These are phyloP conservation scores for Hanseniaspora lachancei DNA, from an alignment of 805 yeast genomes.

Conservation along the genomic window DNA sequence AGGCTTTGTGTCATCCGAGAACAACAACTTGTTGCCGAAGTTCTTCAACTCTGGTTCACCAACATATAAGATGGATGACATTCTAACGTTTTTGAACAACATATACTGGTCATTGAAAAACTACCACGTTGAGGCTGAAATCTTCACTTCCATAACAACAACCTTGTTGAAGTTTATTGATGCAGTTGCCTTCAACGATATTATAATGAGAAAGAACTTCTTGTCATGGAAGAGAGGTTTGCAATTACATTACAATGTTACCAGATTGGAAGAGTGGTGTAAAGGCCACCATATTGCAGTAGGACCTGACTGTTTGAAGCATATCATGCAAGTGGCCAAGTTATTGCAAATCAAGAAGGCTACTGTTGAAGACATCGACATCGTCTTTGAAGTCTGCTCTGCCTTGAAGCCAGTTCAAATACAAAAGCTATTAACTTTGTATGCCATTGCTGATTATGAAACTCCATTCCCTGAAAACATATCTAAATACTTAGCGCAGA, in stretches of 20 bases:
- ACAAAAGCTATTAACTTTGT: constrained; percentile 79
- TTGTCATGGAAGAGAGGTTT: constrained; percentile 95
- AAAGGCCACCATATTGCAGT: constrained; percentile 83
- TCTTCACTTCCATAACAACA: constrained; percentile 67
- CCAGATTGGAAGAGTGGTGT: constrained; percentile 97
- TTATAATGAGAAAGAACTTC: constrained; percentile 87
- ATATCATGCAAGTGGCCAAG: constrained; percentile 84
- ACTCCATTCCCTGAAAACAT: constrained; percentile 77
- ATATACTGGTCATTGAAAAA: constrained; percentile 89
- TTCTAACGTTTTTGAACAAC: constrained; percentile 74
- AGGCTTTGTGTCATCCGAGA: constrained; percentile 83
- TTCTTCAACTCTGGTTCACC: constrained; percentile 53
- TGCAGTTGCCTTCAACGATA: constrained; percentile 86
- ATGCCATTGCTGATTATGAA: constrained; percentile 87
- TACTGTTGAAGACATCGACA: constrained; percentile 76
- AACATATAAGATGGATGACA: constrained; percentile 86
- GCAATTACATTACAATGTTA: constrained; percentile 90
- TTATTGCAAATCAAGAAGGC: constrained; percentile 82
- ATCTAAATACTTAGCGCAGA: constrained; percentile 65
- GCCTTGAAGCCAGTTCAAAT: constrained; percentile 89
- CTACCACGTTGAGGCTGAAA: constrained; percentile 73
- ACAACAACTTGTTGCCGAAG: constrained; percentile 65
- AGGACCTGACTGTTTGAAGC: constrained; percentile 71
- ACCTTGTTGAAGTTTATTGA: constrained; percentile 79
- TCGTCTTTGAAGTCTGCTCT: constrained; percentile 88